phyloP scores from a whole-genome alignment of 768 basidiomycete genomes.

The Rhodotorula kratochvilovae region DNA sequence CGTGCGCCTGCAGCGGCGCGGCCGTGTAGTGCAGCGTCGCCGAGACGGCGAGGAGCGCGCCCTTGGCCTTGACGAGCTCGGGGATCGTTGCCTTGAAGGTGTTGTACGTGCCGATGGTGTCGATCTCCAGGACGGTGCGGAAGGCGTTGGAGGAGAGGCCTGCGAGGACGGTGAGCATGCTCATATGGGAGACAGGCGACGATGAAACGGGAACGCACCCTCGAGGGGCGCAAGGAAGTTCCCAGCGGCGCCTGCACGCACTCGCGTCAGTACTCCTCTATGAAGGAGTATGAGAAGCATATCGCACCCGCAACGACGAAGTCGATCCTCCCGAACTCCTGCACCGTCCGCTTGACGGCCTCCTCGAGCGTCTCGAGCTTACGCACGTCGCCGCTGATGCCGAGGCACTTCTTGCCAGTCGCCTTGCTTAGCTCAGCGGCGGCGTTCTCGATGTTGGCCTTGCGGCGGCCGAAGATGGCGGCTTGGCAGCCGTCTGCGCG shows the following conservation, averaged over 20 bases:
- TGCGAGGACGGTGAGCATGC: neutral
- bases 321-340: slow-evolving; percentile 79
- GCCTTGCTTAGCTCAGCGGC: slow-evolving; percentile 65
- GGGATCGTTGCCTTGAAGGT: slow-evolving; percentile 87
- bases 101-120: slow-evolving; percentile 83
- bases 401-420: slow-evolving; percentile 68
- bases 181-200: neutral
- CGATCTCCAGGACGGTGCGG: slow-evolving; percentile 87
- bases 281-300: no score
- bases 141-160: slow-evolving; percentile 80
- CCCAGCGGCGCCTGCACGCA: slow-evolving; percentile 59
- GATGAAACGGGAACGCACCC: neutral
- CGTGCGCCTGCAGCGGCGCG: slow-evolving; percentile 82
- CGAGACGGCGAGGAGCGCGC: slow-evolving; percentile 73
- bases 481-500: slow-evolving; percentile 73
- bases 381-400: slow-evolving; percentile 76
- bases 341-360: slow-evolving; percentile 70
- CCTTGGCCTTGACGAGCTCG: slow-evolving; percentile 65
- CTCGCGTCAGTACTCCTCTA: no score
- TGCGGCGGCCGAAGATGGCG: slow-evolving; percentile 75
- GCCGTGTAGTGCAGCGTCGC: slow-evolving; percentile 77
- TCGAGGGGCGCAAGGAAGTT: slow-evolving; percentile 89
- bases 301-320: slow-evolving; percentile 85
- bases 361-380: slow-evolving; percentile 63
- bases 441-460: slow-evolving; percentile 64